phyloP scores from a whole-genome alignment of 805 yeast species.

The Ogataea methanolica region DNA sequence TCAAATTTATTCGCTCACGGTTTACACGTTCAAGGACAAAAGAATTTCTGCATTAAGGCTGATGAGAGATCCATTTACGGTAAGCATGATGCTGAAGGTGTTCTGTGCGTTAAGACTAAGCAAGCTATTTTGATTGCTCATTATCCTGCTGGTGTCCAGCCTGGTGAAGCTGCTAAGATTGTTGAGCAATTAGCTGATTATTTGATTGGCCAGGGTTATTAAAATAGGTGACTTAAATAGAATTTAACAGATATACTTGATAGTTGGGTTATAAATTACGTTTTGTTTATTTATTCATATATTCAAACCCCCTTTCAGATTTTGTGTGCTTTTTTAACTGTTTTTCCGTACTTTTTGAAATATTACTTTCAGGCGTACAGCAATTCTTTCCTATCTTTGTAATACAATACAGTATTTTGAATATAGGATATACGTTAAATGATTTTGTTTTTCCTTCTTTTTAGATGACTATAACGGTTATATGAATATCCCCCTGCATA shows the following conservation, averaged over 20 bases:
- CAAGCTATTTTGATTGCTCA: slow-evolving; percentile 94
- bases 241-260: not conserved
- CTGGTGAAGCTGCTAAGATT: slow-evolving; percentile 92
- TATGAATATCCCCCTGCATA: too few relatives aligned
- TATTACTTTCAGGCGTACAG: too few relatives aligned
- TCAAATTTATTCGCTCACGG: slow-evolving; percentile 79
- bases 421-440: too few relatives aligned
- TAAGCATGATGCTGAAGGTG: slow-evolving; percentile 83
- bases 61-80: slow-evolving; percentile 94
- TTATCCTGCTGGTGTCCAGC: slow-evolving; percentile 84
- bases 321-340: too few relatives aligned
- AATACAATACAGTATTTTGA: too few relatives aligned
- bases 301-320: too few relatives aligned
- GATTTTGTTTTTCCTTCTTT: too few relatives aligned
- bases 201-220: slow-evolving; percentile 82
- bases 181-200: slow-evolving; percentile 96
- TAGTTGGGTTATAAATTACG: too few relatives aligned
- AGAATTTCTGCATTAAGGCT: slow-evolving; percentile 83
- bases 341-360: too few relatives aligned
- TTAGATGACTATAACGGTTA: too few relatives aligned
- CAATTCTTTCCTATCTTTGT: too few relatives aligned
- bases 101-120: slow-evolving; percentile 86
- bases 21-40: slow-evolving; percentile 76
- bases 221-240: slow-evolving; percentile 11
- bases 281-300: too few relatives aligned